Evolutionary conservation across 202 grass and related monocot genomes (phyloP).

Genomic region (Schoenoplectus tabernaemontani): DNA sequence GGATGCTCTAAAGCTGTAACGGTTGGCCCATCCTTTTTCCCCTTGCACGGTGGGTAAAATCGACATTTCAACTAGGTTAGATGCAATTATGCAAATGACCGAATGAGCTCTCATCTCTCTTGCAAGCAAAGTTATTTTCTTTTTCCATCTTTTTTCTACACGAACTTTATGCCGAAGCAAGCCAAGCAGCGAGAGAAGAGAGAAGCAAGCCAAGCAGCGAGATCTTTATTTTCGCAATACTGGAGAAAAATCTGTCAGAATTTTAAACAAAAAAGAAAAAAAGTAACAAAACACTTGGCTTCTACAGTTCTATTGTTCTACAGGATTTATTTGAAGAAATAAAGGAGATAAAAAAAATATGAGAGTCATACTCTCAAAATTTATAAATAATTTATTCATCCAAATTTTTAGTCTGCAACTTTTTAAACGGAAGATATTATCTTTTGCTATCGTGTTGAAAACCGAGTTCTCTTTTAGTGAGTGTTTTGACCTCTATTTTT

Average conservation of each 20-base stretch:
- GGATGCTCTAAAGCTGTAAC: not conserved
- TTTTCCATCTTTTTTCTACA: not conserved
- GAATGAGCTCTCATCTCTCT: not conserved
- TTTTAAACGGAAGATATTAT: too few relatives aligned
- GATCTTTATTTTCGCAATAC: not conserved
- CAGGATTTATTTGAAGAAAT: too few relatives aligned
- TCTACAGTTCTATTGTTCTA: too few relatives aligned
- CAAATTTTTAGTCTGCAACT: too few relatives aligned
- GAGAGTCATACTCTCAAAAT: too few relatives aligned
- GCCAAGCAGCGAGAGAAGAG: not conserved
- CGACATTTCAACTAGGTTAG: not conserved
- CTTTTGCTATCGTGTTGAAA: too few relatives aligned
- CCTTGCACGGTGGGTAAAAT: not conserved
- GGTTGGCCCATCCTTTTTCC: not conserved
- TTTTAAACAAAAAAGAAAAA: not conserved
- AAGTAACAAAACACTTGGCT: not conserved
- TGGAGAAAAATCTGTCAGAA: not conserved
- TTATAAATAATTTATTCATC: too few relatives aligned
- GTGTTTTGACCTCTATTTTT: too few relatives aligned
- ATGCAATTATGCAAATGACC: not conserved
- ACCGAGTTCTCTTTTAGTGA: too few relatives aligned
- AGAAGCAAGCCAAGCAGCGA: too few relatives aligned
- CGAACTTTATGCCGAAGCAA: not conserved
- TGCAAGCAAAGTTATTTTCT: not conserved
- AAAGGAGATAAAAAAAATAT: not conserved